Evolutionary conservation across 176 grass and related monocot species (phyloP).

Genomic region (Neostapfia colusana): DNA sequence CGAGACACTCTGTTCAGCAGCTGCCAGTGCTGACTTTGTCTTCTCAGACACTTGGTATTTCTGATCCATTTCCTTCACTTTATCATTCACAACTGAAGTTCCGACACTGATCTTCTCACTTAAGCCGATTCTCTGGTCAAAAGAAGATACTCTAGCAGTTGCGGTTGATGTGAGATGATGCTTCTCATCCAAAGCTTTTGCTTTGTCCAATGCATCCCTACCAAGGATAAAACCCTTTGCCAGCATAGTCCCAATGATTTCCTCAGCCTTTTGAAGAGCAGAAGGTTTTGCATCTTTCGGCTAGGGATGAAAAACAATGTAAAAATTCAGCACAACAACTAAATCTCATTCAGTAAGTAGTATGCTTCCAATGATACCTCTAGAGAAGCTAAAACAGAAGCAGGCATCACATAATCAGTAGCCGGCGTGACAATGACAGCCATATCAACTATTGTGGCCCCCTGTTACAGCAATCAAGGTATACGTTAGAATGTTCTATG

Average conservation of each 20-base stretch:
- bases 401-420: constrained; percentile 67
- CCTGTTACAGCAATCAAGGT: constrained; percentile 50
- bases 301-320: constrained; percentile 35
- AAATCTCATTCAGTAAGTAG: neutral
- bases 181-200: constrained; percentile 78
- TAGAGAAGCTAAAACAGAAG: constrained; percentile 52
- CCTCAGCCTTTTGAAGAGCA: constrained; percentile 73
- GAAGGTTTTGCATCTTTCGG: constrained; percentile 50
- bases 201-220: constrained; percentile 80
- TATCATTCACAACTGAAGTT: constrained; percentile 63
- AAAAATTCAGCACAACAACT: neutral
- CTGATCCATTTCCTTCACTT: constrained; percentile 90
- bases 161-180: constrained; percentile 77
- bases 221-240: constrained; percentile 80
- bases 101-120: constrained; percentile 80
- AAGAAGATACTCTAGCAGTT: constrained; percentile 66
- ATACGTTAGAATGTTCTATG: neutral
- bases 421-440: constrained; percentile 69
- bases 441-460: constrained; percentile 95
- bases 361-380: constrained; percentile 43
- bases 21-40: constrained; percentile 67
- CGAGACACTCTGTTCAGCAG: constrained; percentile 71
- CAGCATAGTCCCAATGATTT: constrained; percentile 80
- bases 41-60: constrained; percentile 90
- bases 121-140: constrained; percentile 83